Evolutionary conservation across 495 filamentous ascomycete species (phyloP).

Genomic region (Neurospora tetrasperma): DNA sequence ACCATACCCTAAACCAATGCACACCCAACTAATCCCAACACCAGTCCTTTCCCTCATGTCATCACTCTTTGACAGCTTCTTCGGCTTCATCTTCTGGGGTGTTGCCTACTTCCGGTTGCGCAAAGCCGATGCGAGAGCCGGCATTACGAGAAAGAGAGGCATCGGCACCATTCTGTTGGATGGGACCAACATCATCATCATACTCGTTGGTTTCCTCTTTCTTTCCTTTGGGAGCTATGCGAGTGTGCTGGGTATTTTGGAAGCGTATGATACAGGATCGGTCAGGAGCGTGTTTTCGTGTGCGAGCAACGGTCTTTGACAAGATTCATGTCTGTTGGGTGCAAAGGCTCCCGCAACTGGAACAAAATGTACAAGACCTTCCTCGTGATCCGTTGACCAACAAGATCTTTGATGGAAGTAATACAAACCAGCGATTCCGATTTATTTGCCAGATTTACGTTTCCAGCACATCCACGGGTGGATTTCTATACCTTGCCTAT

Average conservation of each 20-base stretch:
- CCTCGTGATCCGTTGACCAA: neutral
- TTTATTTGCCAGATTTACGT: neutral
- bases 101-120: conserved; percentile 81
- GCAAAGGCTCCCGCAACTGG: neutral
- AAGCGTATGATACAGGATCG: conserved; percentile 43
- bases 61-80: conserved; percentile 84
- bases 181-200: conserved; percentile 57
- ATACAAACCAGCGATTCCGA: neutral
- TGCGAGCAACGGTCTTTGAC: conserved; percentile 45
- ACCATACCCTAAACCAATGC: neutral
- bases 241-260: conserved; percentile 56
- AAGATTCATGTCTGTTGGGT: neutral
- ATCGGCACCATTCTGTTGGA: conserved; percentile 52
- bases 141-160: conserved; percentile 48
- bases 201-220: conserved; percentile 64
- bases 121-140: conserved; percentile 51
- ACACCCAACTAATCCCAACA: neutral
- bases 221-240: conserved; percentile 70
- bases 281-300: conserved; percentile 56
- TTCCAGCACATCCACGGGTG: no score
- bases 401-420: neutral
- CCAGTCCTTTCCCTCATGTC: conserved; percentile 71
- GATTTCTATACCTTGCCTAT: no score
- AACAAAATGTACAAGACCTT: neutral
- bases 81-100: conserved; percentile 92